phyloP scores from a whole-genome alignment of 116 monocot genomes.

The Phalaenopsis hybrid region DNA sequence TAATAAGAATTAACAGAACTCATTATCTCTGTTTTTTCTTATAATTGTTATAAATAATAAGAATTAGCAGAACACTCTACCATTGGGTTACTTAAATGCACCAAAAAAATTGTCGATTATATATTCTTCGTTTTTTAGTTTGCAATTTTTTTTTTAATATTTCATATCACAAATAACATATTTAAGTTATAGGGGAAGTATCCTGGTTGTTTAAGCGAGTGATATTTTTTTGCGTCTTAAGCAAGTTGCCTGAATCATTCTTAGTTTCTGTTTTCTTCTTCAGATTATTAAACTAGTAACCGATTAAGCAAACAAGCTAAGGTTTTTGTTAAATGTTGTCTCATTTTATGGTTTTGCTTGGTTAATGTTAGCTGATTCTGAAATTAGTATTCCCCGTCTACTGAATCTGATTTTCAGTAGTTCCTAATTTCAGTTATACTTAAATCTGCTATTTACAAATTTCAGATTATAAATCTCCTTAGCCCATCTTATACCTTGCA shows the following conservation, averaged over 20 bases:
- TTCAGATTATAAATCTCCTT: no score
- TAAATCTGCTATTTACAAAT: background rate
- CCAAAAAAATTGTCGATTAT: background rate
- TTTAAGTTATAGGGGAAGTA: background rate
- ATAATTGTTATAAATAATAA: background rate
- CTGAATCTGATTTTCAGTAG: background rate
- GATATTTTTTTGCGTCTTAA: background rate
- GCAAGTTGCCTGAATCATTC: background rate
- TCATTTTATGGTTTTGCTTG: background rate
- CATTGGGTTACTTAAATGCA: background rate
- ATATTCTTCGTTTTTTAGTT: background rate
- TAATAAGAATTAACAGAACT: no score
- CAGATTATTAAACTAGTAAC: background rate
- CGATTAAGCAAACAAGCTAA: background rate
- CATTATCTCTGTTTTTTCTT: no score
- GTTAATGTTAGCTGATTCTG: background rate
- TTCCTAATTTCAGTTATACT: background rate
- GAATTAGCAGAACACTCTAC: background rate
- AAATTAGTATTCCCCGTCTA: background rate
- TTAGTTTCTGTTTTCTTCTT: background rate
- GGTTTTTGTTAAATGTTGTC: background rate
- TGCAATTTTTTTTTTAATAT: background rate
- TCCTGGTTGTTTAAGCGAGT: background rate
- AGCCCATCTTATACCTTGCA: conserved; percentile 17
- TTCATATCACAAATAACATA: background rate